Base-by-base conservation (phyloP, 2,329 filamentous ascomycete species). In the Dactylonectria estremocensis region DNA sequence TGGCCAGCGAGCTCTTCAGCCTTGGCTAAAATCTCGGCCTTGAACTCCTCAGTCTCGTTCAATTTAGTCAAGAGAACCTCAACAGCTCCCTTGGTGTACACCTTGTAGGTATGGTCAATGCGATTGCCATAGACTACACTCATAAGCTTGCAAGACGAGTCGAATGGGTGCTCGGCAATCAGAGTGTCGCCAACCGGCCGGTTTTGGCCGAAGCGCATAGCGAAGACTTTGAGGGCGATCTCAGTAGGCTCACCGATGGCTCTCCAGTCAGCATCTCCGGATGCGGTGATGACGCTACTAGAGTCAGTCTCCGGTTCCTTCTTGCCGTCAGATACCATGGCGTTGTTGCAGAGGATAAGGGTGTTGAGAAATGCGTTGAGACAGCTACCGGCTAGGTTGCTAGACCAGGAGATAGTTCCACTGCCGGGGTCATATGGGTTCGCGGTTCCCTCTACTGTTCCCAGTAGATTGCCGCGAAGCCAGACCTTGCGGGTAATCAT, bases 141-240 rank as follows among this genome's bases (percentile, higher is more conserved):
- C 92, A 94, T 94, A 66, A 91, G 87, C 82, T 94, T 94, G 79
- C 91, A 88, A 43, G 89, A 88, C 0, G 91, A 93, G 77, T 94
- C 91, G 74, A 94, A 94, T 2, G 91, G 91, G 61, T 91, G 91
- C 74, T 94, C 92, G 1, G 89, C 87, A 10, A 92, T 74, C 50
- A 91, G 80, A 45, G 80, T 79, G 63, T 85, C 84, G 24, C 77
- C 73, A n/a, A 80, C 79, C 22, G 78, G 77, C 76, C 86, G 86
- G 58, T 82, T 84, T 66, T 86, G 85, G 33, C 86, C 85, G 72
- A 93, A 93, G 18, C 92, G 89, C 82, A 91, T 90, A 53, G 91
- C 91, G 68, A 94, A 91, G 10, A 93, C 91, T 70, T 92, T 90
- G 16, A 94, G 87, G 11, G 92, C 91, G 66, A 94, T 92, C 72